phyloP scores from a whole-genome alignment of 352 stramenopile genomes.

The Phytopythium vexans region DNA sequence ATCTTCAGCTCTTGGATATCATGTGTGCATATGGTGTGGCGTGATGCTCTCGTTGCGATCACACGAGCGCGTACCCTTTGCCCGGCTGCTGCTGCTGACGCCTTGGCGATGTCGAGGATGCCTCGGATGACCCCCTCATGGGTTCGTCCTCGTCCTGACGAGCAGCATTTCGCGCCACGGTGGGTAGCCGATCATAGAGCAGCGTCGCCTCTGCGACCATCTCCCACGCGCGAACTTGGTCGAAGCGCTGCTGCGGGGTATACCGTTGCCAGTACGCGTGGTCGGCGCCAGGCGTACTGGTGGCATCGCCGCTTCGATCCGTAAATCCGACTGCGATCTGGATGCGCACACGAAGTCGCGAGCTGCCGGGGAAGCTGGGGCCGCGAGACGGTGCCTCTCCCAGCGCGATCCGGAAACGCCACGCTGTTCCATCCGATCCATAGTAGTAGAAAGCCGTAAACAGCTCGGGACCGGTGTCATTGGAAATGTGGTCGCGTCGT shows the following conservation, averaged over 20 bases:
- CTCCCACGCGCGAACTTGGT: background rate
- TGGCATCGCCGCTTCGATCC: background rate
- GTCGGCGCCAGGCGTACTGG: background rate
- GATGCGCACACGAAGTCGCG: background rate
- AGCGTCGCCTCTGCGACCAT: background rate
- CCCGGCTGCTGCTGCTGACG: no score
- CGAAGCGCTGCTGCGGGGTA: conserved; percentile 1
- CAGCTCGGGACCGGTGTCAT: background rate
- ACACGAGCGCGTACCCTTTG: background rate
- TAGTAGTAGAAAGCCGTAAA: conserved; percentile 7
- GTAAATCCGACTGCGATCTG: background rate
- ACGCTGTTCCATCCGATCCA: background rate
- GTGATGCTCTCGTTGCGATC: background rate
- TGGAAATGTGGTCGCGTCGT: background rate
- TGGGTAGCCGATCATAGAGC: background rate
- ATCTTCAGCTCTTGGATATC: no score
- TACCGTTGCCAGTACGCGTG: background rate
- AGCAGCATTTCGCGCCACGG: no score
- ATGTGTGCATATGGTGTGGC: no score
- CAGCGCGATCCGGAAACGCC: background rate
- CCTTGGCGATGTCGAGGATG: no score
- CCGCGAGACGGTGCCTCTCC: background rate
- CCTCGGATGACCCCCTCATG: no score
- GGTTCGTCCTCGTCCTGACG: no score
- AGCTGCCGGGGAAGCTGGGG: background rate